Base-by-base conservation (phyloP, 164 flowering plant species). In the Akebia trifoliata region DNA sequence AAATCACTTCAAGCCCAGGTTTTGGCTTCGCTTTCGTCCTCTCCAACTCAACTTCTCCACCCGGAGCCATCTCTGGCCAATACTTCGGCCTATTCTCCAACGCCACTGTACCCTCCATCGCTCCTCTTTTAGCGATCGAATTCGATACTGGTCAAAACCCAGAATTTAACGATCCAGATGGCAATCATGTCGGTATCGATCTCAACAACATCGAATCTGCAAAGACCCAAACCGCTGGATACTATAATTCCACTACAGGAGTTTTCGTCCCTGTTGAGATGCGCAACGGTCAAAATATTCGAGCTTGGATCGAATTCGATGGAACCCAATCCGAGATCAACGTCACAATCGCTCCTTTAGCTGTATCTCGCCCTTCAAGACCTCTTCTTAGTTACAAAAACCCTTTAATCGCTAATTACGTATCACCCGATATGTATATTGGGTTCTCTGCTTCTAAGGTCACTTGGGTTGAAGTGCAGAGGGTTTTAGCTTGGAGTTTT, bases 301-400 rank as follows among this genome's bases (percentile, higher is more conserved):
- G 69, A 0, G 94, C 77, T 34, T 90, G 97, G 95, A 82, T 87
- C 34, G 95, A 90, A 18, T 87, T 84, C 63, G 71, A 82, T 12
- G 90, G 90, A 0, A 30, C 59, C 8, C 29, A 38, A 1, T 50
- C 63, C 29, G 73, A 75, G 47, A 74, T 87, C 60, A 91, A 84
- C 35, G 86, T 91, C 15, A 81, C 90, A 0, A 51, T 87, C n/a
- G 88, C 85, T 1, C 90, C 88, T 0, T 62, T 60, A 3, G 75
- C 74, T 4, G 34, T 73, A 2, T 3, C 75, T 9, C 60, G 71
- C 6, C 95, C 97, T 0, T 30, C 56, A 0, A 55, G 56, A 43
- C 85, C 95, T 1, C 49, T 80, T 53, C 58, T 87, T 15, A 72
- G 36, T 24, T 82, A 36, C 37, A 45, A 30, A 18, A 36, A 74